These are phyloP conservation scores for Daldinia loculata DNA, from an alignment of 495 filamentous ascomycete genomes.

Conservation along the genomic window DNA sequence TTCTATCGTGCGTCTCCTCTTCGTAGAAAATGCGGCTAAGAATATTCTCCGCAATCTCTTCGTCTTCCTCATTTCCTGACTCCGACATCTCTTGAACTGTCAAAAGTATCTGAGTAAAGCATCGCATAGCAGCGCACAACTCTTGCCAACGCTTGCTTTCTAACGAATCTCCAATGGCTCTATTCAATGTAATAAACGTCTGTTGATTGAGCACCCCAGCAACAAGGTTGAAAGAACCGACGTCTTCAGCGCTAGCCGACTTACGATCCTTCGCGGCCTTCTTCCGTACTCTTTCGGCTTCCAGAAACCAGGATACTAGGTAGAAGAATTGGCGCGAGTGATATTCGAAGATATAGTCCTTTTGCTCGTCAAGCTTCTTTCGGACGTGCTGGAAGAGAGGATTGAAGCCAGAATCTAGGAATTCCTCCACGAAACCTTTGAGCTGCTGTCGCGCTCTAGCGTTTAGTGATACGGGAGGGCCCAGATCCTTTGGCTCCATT, in stretches of 20 bases:
- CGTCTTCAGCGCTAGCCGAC: slow-evolving; percentile 59
- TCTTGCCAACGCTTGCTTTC: slow-evolving; percentile 88
- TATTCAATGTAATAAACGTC: slow-evolving; percentile 86
- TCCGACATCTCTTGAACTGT: slow-evolving; percentile 94
- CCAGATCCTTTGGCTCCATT: slow-evolving; percentile 76
- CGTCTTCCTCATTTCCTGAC: slow-evolving; percentile 86
- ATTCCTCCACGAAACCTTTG: slow-evolving; percentile 86
- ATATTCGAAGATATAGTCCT: slow-evolving; percentile 76
- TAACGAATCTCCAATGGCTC: slow-evolving; percentile 77
- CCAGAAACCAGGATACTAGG: slow-evolving; percentile 91
- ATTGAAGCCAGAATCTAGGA: slow-evolving; percentile 95
- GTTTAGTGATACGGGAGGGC: slow-evolving; percentile 72
- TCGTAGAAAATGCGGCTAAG: slow-evolving; percentile 98
- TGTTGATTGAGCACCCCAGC: slow-evolving; percentile 91
- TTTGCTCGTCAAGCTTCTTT: slow-evolving; percentile 90
- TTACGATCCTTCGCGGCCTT: slow-evolving; percentile 60
- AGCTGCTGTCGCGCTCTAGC: slow-evolving; percentile 74
- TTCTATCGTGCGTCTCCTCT: slow-evolving; percentile 87
- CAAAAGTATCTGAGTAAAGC: slow-evolving; percentile 86
- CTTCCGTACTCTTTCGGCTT: slow-evolving; percentile 83
- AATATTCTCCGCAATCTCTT: slow-evolving; percentile 98
- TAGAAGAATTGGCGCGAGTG: slow-evolving; percentile 91
- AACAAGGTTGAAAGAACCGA: slow-evolving; percentile 83
- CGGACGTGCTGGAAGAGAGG: slow-evolving; percentile 87
- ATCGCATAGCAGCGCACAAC: slow-evolving; percentile 87